Evolutionary conservation across 2,329 filamentous ascomycete genomes (phyloP), one percentile per base, ranked within the genome.

Genomic region (Chalaropsis thielavioides): DNA sequence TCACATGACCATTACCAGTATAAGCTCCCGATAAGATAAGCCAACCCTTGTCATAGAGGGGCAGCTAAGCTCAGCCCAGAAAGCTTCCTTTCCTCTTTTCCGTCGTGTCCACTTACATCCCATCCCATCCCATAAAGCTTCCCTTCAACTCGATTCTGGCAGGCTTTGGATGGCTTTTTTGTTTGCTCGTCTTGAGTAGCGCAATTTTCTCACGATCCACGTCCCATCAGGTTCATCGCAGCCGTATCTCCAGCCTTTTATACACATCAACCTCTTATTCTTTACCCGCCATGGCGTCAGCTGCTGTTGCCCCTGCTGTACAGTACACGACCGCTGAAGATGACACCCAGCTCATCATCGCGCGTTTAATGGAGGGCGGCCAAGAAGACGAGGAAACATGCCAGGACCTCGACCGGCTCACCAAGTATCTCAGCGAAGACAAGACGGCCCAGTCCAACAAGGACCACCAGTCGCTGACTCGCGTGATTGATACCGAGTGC

Each of bases 321-420:
- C 54, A 51, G 41, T 67, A 59, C 49, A 64, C 62, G 4, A 60
- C 49, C 24, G 74, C 70, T 76, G 76, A 81, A 70, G 86, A 89
- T 71, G 79, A 87, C 71, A 87, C 88, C 65, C 83, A 87, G 71
- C 83, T 95, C 66, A 85, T 92, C 69, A 84, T 96, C 69, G 92
- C 92, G 27, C 88, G 89, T 71, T 79, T 96, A 70, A 95, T 96
- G 86, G 90, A 95, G 73, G 90, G 90, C 56, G 91, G 90, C 63
- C 84, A 92, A 70, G 90, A 96, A 70, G 89, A 89, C 72, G 83
- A 85, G 65, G 85, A 89, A 69, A 87, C 83, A 13, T 85, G 82
- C 70, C 75, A 75, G 67, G 80, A 84, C 67, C 76, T 87, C 58
- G 80, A 82, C 69, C 74, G 75, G 64, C 79, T 87, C 64, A 84